Base-by-base conservation (phyloP, 2,329 filamentous ascomycete genomes). In the Diaporthe caulivora region DNA sequence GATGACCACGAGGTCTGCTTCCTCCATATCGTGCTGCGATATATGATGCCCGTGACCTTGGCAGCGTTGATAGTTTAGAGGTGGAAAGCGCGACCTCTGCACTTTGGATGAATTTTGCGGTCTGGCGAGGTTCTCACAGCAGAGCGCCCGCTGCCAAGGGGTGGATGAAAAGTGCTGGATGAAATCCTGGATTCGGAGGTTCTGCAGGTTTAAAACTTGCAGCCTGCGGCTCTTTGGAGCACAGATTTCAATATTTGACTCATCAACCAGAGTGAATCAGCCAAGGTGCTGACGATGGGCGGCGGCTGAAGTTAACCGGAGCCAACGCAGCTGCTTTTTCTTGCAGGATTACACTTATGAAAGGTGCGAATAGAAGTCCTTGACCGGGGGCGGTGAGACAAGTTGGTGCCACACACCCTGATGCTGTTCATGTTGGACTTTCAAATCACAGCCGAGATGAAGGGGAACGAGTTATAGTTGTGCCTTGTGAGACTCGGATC, bases 1-100 rank as follows among this genome's bases (percentile, higher is more conserved):
- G 62, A 88, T 81, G 21, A 88, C 82, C n/a, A 85, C 85, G 53
- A 86, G 84, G 71, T 88, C 86, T 17, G 86, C 75, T 21, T 79
- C 80, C 74, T 88, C 86, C 82, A 86, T 85, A 7, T 17, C 40
- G 9, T 58, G 0, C 21, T 24, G 21, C 7, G 54, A 21, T 5
- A n/a, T 13, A 3, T 31, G 31, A 40, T 40, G 18, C 21, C 10
- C 29, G 24, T n/a, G 29, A 53, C 24, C 11, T 15, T 49, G 5
- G 24, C 37, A 29, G 24, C 29, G 24, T 53, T 53, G 24, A n/a
- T 24, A 7, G 4, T 37, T n/a, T 37, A 29, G 3, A 15, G 13
- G 5, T 54, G 2, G 13, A 11, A 34, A 10, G 11, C 29, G 31
- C 54, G 18, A 58, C 18, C 54, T 8, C 8, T 24, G 3, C 17